Conservation (phyloP, 1,284 basidiomycete genomes). For the Papiliotrema terrestris region DNA sequence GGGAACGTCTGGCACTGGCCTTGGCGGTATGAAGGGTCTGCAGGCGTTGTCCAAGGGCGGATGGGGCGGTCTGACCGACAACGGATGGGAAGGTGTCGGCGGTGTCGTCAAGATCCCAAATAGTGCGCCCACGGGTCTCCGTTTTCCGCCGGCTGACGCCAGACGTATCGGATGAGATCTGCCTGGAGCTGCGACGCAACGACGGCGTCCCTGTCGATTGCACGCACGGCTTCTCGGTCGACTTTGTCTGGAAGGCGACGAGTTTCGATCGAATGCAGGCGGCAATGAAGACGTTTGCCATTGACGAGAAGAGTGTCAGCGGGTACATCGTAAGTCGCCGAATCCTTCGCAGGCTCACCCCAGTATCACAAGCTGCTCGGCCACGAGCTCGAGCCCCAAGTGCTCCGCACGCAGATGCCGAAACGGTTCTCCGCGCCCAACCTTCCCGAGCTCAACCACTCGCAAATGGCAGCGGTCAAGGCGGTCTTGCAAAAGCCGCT, state of each 20-base stretch:
- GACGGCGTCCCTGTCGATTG: slow-evolving; percentile 94
- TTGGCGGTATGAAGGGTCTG: slow-evolving; percentile 52
- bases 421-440: slow-evolving; percentile 86
- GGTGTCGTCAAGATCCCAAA: slow-evolving; percentile 99
- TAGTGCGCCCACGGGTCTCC: slow-evolving; percentile 63
- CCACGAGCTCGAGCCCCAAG: slow-evolving; percentile 89
- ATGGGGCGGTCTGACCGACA: slow-evolving; percentile 37
- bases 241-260: slow-evolving; percentile 99
- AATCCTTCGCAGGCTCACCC: not conserved
- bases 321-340: slow-evolving; percentile 79
- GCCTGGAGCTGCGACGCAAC: slow-evolving; percentile 80
- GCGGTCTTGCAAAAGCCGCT: slow-evolving; percentile 98
- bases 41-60: slow-evolving; percentile 20
- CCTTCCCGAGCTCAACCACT: slow-evolving; percentile 96
- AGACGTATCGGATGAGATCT: slow-evolving; percentile 98
- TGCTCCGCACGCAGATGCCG: slow-evolving; percentile 74
- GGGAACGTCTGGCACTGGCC: slow-evolving; percentile 57
- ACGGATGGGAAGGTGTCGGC: slow-evolving; percentile 82
- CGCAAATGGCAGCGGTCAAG: slow-evolving; percentile 99
- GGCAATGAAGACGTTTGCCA: slow-evolving; percentile 98
- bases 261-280: slow-evolving; percentile 99
- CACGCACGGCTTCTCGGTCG: slow-evolving; percentile 90
- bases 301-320: slow-evolving; percentile 98
- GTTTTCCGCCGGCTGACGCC: not conserved
- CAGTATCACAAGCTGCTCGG: slow-evolving; percentile 98